Evolutionary conservation across 2,329 filamentous ascomycete genomes (phyloP), one percentile per base, ranked within the genome.

Genomic region (Epichloe baconii): DNA sequence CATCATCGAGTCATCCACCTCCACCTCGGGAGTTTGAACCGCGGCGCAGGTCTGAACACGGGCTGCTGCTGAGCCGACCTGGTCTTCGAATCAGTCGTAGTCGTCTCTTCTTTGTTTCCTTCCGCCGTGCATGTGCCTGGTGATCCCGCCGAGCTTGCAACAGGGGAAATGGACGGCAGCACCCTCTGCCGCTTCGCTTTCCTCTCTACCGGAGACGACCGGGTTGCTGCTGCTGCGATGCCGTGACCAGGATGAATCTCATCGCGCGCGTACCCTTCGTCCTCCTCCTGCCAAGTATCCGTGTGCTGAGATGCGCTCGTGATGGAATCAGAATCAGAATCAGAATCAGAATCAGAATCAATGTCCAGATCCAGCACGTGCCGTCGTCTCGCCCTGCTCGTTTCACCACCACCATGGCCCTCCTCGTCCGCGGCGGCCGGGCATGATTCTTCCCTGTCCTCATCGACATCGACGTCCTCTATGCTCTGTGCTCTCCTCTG

Each of bases 31-130:
- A 61, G 57, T 47, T 68, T 71, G 60, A 72, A 72, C 21, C 68
- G 68, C 10, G 70, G 70, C 2, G 68, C 63, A 0, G 62, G 56
- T 2, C 57, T 66, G 50, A 72, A 71, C 0, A 64, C 64, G 3
- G 70, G 70, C 46, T 71, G 68, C 14, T 62, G 60, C 14, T 62
- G 60, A 11, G 5, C 8, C 23, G 2, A 17, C 7, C 0, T 38
- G 36, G 7, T 41, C 36, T 4, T 47, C 21, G 2, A 10, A 4
- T 40, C 8, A 5, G 14, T 7, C 11, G 14, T 14, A 1, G 14
- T 8, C 11, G 14, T 14, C 11, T 31, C 46, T 4, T n/a, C 21
- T 4, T 42, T 26, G 7, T 1, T 5, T 23, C n/a, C 38, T 10
- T 19, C 47, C 11, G 31, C 47, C 6, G 41, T 10, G 26, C 0